Evolutionary conservation across 2,329 filamentous ascomycete genomes (phyloP).

Genomic region (Harringtonia lauricola): DNA sequence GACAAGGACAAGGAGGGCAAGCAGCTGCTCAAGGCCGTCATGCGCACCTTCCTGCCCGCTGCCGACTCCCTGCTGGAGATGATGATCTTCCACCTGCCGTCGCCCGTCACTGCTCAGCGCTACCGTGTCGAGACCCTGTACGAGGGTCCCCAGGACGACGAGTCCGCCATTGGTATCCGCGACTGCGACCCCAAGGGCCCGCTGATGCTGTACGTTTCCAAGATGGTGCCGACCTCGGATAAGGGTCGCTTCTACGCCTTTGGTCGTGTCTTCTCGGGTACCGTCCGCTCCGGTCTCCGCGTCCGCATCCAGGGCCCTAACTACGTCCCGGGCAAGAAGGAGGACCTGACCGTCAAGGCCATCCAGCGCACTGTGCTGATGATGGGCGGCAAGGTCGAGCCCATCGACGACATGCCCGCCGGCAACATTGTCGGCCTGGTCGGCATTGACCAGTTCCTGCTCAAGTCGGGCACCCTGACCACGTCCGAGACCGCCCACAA

Average conservation of each 20-base stretch:
- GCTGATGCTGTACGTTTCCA: conserved; percentile 99
- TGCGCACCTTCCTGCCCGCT: conserved; percentile 97
- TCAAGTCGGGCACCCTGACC: conserved; percentile 99
- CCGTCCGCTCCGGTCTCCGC: conserved; percentile 94
- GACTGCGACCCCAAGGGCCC: conserved; percentile 97
- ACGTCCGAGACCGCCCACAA: conserved; percentile 97
- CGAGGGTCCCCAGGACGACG: conserved; percentile 91
- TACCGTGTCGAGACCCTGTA: conserved; percentile 99
- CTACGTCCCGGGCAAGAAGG: conserved; percentile 97
- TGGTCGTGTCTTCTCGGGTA: conserved; percentile 99
- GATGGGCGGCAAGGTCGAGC: conserved; percentile 99
- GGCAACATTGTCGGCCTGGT: conserved; percentile 99
- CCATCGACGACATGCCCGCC: conserved; percentile 93
- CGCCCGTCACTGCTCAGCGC: conserved; percentile 86
- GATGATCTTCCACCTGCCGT: conserved; percentile 99
- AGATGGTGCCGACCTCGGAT: conserved; percentile 99
- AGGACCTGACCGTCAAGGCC: conserved; percentile 97
- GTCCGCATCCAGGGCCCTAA: conserved; percentile 99
- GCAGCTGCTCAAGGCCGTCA: conserved; percentile 92
- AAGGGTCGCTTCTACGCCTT: conserved; percentile 99
- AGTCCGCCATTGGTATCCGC: conserved; percentile 89
- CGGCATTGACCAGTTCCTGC: conserved; percentile 99
- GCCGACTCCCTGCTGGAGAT: conserved; percentile 98
- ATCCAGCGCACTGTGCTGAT: conserved; percentile 99
- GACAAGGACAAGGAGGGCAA: conserved; percentile 96